Evolutionary conservation across 2,329 filamentous ascomycete genomes (phyloP), one percentile per base, ranked within the genome.

Genomic region (Xylaria digitata): DNA sequence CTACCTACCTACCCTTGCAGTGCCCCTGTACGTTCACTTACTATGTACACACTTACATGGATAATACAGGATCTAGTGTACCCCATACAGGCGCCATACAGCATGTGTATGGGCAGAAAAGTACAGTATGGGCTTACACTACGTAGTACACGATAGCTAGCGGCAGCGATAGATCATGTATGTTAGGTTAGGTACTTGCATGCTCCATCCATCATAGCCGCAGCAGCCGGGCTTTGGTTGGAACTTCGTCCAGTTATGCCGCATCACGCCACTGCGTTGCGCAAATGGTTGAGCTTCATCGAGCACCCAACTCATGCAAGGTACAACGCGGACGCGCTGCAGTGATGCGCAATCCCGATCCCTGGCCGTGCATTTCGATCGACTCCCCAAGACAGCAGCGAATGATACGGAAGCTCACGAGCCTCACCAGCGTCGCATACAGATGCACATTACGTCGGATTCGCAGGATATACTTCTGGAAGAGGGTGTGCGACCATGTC

Each of bases 361-460:
- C 66, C 56, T 57, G 65, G 40, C 70, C 65, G 42, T 71, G 68
- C 69, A 72, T 70, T 68, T 55, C 67, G 69, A 75, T 71, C 70
- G 66, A 70, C 66, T 63, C 56, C 64, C 63, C 65, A 63, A 69
- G 67, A 68, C 68, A 69, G 46, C 61, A 65, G 71, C 75, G 71
- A 75, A 76, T 75, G 73, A 76, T 71, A 75, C 70, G 68, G 65
- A 55, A 43, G 69, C 72, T 71, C 72, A 75, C 72, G 72, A 76
- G 72, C 73, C 73, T 73, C 69, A 71, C 63, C 65, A 71, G 66
- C 66, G 72, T 75, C 68, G 72, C 71, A 75, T 70, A 70, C 70
- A 70, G 60, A 53, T 32, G 60, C 64, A 67, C 64, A 50, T 48
- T 37, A 37, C 49, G 57, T 37, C 61, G 66, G 66, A 52, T 40